Evolutionary conservation across 73 alveolate species (phyloP), one percentile per base, ranked within the genome.

Genomic region (Stentor roeselii): DNA sequence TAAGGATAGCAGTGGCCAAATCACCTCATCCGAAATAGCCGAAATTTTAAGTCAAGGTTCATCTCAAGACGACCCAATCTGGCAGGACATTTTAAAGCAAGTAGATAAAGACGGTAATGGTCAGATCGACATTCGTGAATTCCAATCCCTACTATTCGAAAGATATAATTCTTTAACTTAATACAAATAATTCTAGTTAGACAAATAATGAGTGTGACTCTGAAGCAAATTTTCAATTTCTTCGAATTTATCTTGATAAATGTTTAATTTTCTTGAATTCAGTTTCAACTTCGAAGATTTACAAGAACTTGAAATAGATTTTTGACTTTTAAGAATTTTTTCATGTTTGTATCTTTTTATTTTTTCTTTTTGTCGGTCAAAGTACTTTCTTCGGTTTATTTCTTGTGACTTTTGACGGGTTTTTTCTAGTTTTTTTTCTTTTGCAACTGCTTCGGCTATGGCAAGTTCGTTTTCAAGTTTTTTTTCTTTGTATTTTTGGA

Each of bases 71-170:
- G 94, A 88, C 42, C 89, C 86, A 27, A 84, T 85, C 35, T 91
- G 96, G 98, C 76, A 80, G 75, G 90, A 91, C 38, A 90, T 93
- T 60, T 87, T 93, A 86, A 75, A 83, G 36, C 96, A 93, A 59
- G 92, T 93, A 30, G 98, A 93, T 86, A 78, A 91, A 74, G 84
- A 93, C 86, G 88, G 88, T 42, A 95, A 93, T 76, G 84, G 84
- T 59, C 83, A 86, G 74, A 41, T 76, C 39, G 84, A 76, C 39
- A n/a, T 76, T 2, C 32, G 37, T 1, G 84, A 76, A 35, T 76
- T 76, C 80, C 80, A 67, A 32, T n/a, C 80, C 11, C 37, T 67
- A 27, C 11, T 67, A 21, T 21, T 67, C 27, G 80, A 67, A 30
- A 67, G 34, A 50, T 50, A 11, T 50, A 50, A 50, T 50, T 50